phyloP scores from a whole-genome alignment of 257 asterid species.

The Solanum bukasovii region DNA sequence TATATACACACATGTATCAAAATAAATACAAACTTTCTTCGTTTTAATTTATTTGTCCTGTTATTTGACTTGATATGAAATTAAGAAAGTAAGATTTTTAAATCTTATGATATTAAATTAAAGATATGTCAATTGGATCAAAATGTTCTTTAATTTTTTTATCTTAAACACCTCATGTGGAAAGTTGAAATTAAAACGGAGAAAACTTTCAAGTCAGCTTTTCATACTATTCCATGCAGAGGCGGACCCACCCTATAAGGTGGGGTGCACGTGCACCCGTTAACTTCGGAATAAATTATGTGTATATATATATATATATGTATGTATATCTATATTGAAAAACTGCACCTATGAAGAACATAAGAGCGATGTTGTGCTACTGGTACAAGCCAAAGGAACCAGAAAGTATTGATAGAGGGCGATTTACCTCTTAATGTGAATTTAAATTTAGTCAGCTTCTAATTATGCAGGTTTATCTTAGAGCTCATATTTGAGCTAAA shows the following conservation, averaged over 20 bases:
- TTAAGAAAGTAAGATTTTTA: background rate
- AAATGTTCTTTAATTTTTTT: no score
- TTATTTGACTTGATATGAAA: background rate
- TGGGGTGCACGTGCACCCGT: background rate
- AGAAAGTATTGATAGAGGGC: no score
- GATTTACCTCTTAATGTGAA: accelerated
- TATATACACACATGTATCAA: background rate
- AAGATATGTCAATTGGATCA: background rate
- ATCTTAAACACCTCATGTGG: no score
- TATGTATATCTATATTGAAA: no score
- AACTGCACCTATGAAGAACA: background rate
- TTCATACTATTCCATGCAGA: background rate
- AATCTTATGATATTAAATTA: background rate
- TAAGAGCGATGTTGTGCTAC: background rate
- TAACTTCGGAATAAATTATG: no score
- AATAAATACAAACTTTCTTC: background rate
- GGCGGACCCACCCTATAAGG: background rate
- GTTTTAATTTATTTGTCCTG: background rate
- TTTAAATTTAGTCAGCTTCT: no score
- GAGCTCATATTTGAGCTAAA: no score
- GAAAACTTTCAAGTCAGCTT: background rate
- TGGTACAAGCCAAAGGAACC: background rate
- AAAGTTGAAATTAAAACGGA: background rate
- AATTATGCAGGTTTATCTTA: no score
- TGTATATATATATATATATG: no score